Evolutionary conservation across 116 monocot species (phyloP).

Genomic region (Phalaenopsis hybrid): DNA sequence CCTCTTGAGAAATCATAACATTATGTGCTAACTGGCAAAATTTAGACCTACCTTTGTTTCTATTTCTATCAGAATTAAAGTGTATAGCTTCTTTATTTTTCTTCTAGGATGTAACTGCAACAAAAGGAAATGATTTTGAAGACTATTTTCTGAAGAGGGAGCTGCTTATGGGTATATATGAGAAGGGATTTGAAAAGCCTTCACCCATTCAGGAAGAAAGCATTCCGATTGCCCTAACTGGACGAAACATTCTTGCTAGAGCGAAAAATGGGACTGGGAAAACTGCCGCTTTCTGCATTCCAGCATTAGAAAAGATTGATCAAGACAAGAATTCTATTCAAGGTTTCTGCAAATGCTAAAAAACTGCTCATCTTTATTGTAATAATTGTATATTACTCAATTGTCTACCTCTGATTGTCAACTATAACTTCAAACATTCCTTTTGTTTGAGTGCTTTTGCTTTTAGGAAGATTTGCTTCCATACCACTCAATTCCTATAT

Average conservation of each 20-base stretch:
- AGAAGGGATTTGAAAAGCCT: slow-evolving; percentile 96
- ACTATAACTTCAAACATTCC: background rate
- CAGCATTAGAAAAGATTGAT: slow-evolving; percentile 95
- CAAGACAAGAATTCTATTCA: slow-evolving; percentile 78
- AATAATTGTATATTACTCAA: too few relatives aligned
- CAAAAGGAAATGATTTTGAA: slow-evolving; percentile 99
- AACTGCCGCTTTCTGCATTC: slow-evolving; percentile 99
- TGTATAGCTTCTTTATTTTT: background rate
- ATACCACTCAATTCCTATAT: too few relatives aligned
- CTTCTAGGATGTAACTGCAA: slow-evolving; percentile 91
- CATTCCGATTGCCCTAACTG: slow-evolving; percentile 93
- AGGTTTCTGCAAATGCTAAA: slow-evolving; percentile 30
- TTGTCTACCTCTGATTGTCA: background rate
- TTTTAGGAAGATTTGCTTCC: too few relatives aligned
- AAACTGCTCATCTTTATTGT: too few relatives aligned
- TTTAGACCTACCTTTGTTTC: background rate
- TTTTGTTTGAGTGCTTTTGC: background rate
- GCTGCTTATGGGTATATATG: slow-evolving; percentile 97
- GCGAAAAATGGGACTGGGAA: slow-evolving; percentile 99
- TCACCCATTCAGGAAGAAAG: slow-evolving; percentile 99
- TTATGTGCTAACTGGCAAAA: background rate
- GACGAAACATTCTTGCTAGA: slow-evolving; percentile 93
- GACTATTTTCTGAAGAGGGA: slow-evolving; percentile 97
- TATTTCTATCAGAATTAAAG: background rate
- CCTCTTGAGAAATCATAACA: background rate